Conservation (phyloP, 140 eudicot species). For the Senecio squalidus region DNA sequence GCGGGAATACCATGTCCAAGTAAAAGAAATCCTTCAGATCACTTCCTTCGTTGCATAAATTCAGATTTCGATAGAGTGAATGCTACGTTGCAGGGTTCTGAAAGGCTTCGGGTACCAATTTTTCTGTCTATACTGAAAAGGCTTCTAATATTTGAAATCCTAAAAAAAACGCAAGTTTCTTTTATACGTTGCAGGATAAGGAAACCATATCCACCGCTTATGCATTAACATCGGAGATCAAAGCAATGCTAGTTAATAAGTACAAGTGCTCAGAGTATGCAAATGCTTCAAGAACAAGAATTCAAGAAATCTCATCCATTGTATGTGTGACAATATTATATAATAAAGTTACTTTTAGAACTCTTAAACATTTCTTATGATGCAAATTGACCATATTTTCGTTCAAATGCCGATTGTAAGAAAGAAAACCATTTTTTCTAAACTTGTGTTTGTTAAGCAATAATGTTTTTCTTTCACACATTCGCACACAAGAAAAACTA, state of each 20-base stretch:
- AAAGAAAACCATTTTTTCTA: too few relatives aligned
- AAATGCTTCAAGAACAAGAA: constrained; percentile 20
- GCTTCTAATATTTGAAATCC: neutral
- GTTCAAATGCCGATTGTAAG: too few relatives aligned
- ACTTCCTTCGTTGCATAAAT: constrained; percentile 69
- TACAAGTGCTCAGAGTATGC: constrained; percentile 33
- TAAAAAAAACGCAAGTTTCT: neutral
- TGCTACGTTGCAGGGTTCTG: constrained; percentile 59
- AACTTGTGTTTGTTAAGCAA: too few relatives aligned
- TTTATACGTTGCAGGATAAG: constrained; percentile 21
- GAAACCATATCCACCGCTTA: constrained; percentile 9
- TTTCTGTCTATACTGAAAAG: neutral
- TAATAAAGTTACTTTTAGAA: neutral
- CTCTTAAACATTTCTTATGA: too few relatives aligned
- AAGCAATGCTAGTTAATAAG: constrained; percentile 39
- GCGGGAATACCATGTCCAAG: constrained; percentile 79
- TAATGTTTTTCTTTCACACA: constrained; percentile 14
- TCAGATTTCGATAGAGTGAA: constrained; percentile 61
- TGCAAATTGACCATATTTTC: too few relatives aligned
- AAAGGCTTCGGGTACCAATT: constrained; percentile 43
- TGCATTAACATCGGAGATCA: constrained; percentile 37
- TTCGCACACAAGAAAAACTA: too few relatives aligned
- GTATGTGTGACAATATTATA: constrained; percentile 23
- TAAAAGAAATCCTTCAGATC: constrained; percentile 77
- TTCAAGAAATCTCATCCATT: constrained; percentile 35